These are phyloP conservation scores for Gamarada debralockiae DNA, from an alignment of 495 filamentous ascomycete genomes.

Conservation along the genomic window DNA sequence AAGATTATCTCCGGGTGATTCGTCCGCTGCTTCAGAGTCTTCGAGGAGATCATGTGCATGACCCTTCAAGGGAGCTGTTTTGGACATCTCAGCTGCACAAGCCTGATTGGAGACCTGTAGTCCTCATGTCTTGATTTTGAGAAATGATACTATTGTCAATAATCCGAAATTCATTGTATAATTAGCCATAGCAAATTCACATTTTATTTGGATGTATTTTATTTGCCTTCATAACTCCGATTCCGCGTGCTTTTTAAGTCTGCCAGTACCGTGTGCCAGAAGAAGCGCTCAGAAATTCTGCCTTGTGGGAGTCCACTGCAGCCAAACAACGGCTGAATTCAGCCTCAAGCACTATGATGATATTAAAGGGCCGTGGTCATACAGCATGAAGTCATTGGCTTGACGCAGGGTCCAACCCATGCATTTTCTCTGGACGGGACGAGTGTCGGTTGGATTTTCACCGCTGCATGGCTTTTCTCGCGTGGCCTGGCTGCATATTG, in stretches of 20 bases:
- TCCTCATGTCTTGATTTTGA: slow-evolving; percentile 1
- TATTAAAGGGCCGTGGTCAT: neutral
- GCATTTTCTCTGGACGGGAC: neutral
- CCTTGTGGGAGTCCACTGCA: neutral
- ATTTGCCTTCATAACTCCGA: too few relatives aligned
- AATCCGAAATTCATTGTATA: neutral
- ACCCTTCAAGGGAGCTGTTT: slow-evolving; percentile 12
- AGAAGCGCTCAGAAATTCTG: too few relatives aligned
- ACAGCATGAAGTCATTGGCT: too few relatives aligned
- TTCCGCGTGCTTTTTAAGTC: too few relatives aligned
- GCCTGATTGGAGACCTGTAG: slow-evolving; percentile 8
- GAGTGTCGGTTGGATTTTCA: slow-evolving; percentile 1
- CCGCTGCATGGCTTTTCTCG: neutral
- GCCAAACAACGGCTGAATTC: too few relatives aligned
- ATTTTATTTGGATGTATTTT: neutral
- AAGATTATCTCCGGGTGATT: slow-evolving; percentile 2
- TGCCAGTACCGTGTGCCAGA: too few relatives aligned
- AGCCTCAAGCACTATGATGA: neutral
- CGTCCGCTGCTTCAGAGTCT: neutral
- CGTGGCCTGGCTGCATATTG: neutral
- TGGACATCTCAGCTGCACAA: slow-evolving; percentile 11
- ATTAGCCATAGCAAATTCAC: too few relatives aligned
- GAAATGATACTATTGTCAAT: neutral
- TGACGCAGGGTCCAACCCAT: too few relatives aligned
- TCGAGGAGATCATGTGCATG: slow-evolving; percentile 6